Evolutionary conservation across 768 basidiomycete species (phyloP).

Genomic region (Melanogaster broomeanus): DNA sequence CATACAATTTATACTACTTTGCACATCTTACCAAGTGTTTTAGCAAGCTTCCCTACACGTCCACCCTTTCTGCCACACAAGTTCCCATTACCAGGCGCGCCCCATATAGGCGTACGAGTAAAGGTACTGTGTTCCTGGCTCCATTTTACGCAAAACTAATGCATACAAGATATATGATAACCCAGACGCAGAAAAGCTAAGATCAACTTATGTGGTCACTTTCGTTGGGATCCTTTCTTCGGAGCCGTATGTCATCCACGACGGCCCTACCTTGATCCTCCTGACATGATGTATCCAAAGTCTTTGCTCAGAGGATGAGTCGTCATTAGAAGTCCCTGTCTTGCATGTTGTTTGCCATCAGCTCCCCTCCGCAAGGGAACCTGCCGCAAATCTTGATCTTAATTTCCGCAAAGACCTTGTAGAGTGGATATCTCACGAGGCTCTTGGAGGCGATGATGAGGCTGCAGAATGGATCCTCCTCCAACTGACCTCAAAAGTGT

Average conservation of each 20-base stretch:
- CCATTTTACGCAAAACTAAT: neutral
- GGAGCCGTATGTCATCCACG: conserved; percentile 56
- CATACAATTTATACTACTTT: neutral
- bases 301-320: conserved; percentile 38
- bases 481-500: conserved; percentile 63
- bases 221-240: conserved; percentile 75
- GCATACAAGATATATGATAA: conserved; percentile 57
- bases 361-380: neutral
- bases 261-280: neutral
- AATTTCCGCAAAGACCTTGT: conserved; percentile 56
- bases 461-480: conserved; percentile 80
- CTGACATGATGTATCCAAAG: conserved; percentile 32
- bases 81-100: conserved; percentile 52
- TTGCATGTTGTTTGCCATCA: conserved; percentile 64
- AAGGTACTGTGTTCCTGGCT: conserved; percentile 46
- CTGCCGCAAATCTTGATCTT: conserved; percentile 8
- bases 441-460: conserved; percentile 63
- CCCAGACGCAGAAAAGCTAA: conserved; percentile 44
- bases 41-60: conserved; percentile 28
- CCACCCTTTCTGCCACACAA: conserved; percentile 52
- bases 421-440: conserved; percentile 71
- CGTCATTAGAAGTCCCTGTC: conserved; percentile 51
- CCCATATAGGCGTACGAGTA: conserved; percentile 71
- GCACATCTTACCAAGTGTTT: neutral
- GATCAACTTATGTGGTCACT: conserved; percentile 60